Percentiles rank a stretch among this genome's conserved stretches.
phyloP scores from a whole-genome alignment of 176 grass and related monocot species.

The Aegilops sharonensis region DNA sequence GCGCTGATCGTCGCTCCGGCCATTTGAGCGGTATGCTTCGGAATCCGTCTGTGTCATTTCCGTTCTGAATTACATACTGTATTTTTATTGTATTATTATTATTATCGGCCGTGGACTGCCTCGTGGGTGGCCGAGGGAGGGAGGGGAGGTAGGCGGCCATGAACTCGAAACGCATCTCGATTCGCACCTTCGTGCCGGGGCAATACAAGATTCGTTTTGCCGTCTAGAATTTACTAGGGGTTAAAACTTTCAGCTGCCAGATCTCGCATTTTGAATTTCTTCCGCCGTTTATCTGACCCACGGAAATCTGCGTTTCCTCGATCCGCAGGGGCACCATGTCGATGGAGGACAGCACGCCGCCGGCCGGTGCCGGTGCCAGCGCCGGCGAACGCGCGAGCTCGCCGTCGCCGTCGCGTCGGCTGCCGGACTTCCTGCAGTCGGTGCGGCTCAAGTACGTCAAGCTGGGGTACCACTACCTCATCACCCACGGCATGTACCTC shows the following conservation, averaged over 20 bases:
- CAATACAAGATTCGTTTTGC: not conserved
- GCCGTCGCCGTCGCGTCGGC: slow-evolving; percentile 33
- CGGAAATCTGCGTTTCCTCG: not conserved
- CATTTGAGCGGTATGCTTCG: slow-evolving; percentile 22
- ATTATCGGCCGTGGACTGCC: not conserved
- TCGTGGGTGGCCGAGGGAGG: not conserved
- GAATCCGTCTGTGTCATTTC: not conserved
- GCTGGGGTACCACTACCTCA: slow-evolving; percentile 94
- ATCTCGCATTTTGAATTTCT: not conserved
- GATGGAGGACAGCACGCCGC: not conserved
- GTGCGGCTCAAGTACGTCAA: slow-evolving; percentile 97
- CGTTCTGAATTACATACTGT: not conserved
- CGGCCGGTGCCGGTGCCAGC: not conserved
- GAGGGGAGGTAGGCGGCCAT: not conserved
- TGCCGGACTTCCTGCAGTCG: slow-evolving; percentile 87
- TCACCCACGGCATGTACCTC: slow-evolving; percentile 81
- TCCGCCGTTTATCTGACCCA: not conserved
- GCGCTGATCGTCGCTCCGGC: not conserved
- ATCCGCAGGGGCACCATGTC: slow-evolving; percentile 14
- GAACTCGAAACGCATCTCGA: not conserved
- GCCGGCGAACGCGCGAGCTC: not conserved
- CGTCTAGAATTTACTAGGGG: not conserved
- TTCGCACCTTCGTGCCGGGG: not conserved
- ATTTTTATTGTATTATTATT: not conserved
- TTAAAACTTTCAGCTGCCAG: not conserved